Percentiles rank a stretch among this genome's conserved stretches.
Evolutionary conservation across 345 rosid genomes (phyloP).

Genomic region (Sapria himalayana): DNA sequence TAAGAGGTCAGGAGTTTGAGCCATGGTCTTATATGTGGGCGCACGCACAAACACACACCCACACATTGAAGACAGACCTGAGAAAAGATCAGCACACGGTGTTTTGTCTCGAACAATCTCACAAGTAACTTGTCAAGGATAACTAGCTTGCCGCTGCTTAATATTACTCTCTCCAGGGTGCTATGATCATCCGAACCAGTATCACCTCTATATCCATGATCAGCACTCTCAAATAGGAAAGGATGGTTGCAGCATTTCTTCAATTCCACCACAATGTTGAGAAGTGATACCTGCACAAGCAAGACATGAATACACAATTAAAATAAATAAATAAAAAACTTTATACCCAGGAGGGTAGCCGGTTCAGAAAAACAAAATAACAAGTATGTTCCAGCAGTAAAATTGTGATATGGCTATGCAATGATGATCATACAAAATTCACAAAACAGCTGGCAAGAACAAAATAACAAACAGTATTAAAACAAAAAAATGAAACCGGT

Average conservation of each 20-base stretch:
- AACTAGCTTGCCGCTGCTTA: constrained; percentile 96
- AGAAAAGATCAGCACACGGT: constrained; percentile 90
- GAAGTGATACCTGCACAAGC: constrained; percentile 77
- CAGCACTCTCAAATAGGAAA: constrained; percentile 98
- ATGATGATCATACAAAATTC: neutral
- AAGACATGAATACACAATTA: neutral
- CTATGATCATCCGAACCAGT: constrained; percentile 31
- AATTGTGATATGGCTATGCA: neutral
- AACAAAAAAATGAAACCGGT: constrained; percentile 9
- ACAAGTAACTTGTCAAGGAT: constrained; percentile 92
- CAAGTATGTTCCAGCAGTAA: neutral
- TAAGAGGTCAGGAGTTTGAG: no score
- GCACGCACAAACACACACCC: no score
- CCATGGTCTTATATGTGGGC: no score
- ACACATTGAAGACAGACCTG: constrained; percentile 54
- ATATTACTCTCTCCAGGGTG: constrained; percentile 78
- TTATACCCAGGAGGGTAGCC: no score
- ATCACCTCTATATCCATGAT: constrained; percentile 97
- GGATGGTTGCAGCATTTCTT: constrained; percentile 99
- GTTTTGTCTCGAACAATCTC: constrained; percentile 87
- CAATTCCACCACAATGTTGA: constrained; percentile 95
- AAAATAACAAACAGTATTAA: neutral
- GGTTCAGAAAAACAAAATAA: neutral
- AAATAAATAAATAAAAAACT: no score
- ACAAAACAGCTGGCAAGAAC: neutral